Percentiles rank a stretch among this genome's conserved stretches.
Evolutionary conservation across 1,139 yeast species (phyloP).

Genomic region (Candida sp.): DNA sequence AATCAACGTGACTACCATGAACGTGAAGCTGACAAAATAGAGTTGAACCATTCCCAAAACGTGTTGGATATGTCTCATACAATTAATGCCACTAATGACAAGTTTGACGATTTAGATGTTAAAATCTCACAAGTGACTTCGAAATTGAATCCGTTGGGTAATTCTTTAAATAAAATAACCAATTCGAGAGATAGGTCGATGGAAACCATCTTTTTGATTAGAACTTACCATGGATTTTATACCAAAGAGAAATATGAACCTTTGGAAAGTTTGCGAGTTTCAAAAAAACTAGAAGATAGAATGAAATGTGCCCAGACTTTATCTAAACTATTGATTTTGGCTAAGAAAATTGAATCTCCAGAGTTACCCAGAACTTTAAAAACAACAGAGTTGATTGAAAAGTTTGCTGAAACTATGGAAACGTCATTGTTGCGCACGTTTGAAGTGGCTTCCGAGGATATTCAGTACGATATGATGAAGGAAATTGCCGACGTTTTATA

Average conservation of each 20-base stretch:
- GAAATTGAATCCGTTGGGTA: slow-evolving; percentile 73
- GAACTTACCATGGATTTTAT: slow-evolving; percentile 75
- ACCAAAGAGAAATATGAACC: slow-evolving; percentile 62
- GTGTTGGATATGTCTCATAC: slow-evolving; percentile 55
- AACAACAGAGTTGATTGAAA: slow-evolving; percentile 56
- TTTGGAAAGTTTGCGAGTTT: slow-evolving; percentile 46
- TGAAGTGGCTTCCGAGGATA: slow-evolving; percentile 58
- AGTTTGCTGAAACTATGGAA: slow-evolving; percentile 77
- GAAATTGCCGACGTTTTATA: slow-evolving; percentile 77
- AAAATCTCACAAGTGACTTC: slow-evolving; percentile 58
- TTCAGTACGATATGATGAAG: slow-evolving; percentile 62
- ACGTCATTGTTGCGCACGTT: slow-evolving; percentile 56
- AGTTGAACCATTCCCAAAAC: slow-evolving; percentile 64
- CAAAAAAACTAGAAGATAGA: slow-evolving; percentile 45
- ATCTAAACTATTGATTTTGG: slow-evolving; percentile 58
- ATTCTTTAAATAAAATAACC: slow-evolving; percentile 69
- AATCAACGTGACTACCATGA: slow-evolving; percentile 47
- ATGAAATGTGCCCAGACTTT: slow-evolving; percentile 69
- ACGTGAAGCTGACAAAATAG: slow-evolving; percentile 57
- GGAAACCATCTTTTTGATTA: slow-evolving; percentile 70
- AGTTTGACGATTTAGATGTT: slow-evolving; percentile 57
- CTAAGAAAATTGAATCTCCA: slow-evolving; percentile 57
- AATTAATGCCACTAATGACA: slow-evolving; percentile 38
- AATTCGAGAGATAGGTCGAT: slow-evolving; percentile 71
- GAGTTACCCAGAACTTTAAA: slow-evolving; percentile 47